These are phyloP conservation scores for Syncephalastrum sp. DNA, from an alignment of 371 early-diverging fungal genomes.

Conservation along the genomic window DNA sequence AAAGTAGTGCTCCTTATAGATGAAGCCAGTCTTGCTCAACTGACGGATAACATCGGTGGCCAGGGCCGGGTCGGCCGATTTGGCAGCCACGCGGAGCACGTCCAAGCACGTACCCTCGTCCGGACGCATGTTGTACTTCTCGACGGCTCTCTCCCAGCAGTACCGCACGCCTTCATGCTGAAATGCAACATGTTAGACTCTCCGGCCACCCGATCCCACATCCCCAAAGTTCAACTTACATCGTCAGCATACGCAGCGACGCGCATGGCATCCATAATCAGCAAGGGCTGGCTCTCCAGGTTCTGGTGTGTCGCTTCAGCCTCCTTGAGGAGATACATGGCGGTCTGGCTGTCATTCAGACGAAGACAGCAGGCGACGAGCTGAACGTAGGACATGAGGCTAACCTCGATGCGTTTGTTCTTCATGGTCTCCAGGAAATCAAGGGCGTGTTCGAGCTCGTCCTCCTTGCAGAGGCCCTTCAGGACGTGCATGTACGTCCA, in stretches of 20 bases:
- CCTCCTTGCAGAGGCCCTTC: conserved; percentile 36
- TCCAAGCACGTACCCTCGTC: conserved; percentile 68
- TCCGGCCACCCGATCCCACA: neutral
- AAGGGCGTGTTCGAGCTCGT: conserved; percentile 45
- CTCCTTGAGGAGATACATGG: conserved; percentile 49
- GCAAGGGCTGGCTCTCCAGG: conserved; percentile 36
- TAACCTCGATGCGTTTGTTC: conserved; percentile 32
- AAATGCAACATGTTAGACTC: neutral
- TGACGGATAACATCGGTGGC: conserved; percentile 61
- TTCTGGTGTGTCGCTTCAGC: conserved; percentile 44
- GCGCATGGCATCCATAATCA: conserved; percentile 52
- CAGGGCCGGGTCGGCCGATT: conserved; percentile 51
- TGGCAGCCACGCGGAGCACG: conserved; percentile 63
- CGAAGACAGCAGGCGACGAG: conserved; percentile 41
- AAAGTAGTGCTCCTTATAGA: conserved; percentile 67
- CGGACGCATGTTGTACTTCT: conserved; percentile 32
- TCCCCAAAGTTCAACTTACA: conserved; percentile 17
- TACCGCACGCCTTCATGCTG: conserved; percentile 36
- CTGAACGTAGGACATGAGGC: conserved; percentile 29
- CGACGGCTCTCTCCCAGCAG: conserved; percentile 55
- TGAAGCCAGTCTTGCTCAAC: conserved; percentile 51
- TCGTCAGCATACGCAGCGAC: conserved; percentile 38
- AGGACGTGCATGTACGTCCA: conserved; percentile 45
- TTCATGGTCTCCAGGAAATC: conserved; percentile 51
- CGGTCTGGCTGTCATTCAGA: conserved; percentile 36